Evolutionary conservation across 2,329 filamentous ascomycete genomes (phyloP).

Genomic region (Lecanicillium sp.): DNA sequence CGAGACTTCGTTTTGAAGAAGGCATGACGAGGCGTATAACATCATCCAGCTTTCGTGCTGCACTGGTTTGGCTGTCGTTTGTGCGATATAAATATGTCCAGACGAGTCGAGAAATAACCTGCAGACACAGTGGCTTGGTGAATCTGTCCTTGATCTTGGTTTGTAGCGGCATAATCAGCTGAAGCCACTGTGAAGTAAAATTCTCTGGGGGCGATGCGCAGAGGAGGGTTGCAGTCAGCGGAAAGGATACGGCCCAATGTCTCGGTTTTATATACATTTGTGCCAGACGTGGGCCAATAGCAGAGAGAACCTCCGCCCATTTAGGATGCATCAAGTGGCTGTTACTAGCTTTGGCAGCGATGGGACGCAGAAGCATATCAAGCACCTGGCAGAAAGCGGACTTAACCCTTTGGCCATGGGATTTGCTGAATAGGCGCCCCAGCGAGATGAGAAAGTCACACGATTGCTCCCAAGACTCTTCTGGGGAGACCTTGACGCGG

Average conservation of each 20-base stretch:
- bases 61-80: conserved; percentile 61
- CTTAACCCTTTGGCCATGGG: conserved; percentile 85
- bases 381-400: conserved; percentile 91
- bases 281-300: conserved; percentile 69
- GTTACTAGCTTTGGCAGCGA: conserved; percentile 72
- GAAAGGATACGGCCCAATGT: conserved; percentile 86
- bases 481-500: conserved; percentile 65
- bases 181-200: conserved; percentile 82
- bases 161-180: conserved; percentile 70
- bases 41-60: conserved; percentile 79
- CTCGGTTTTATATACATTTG: conserved; percentile 88
- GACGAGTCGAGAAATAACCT: conserved; percentile 81
- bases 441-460: conserved; percentile 84
- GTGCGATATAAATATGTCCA: conserved; percentile 93
- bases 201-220: conserved; percentile 82
- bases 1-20: conserved; percentile 68
- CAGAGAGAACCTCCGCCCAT: conserved; percentile 80
- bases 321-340: conserved; percentile 72
- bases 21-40: conserved; percentile 80
- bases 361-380: conserved; percentile 76
- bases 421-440: conserved; percentile 74
- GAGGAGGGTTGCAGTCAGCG: conserved; percentile 77
- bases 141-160: conserved; percentile 77
- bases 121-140: conserved; percentile 72
- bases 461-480: conserved; percentile 74